These are phyloP conservation scores for Asterionellopsis glacialis DNA, from an alignment of 108 stramenopile species.

Conservation along the genomic window DNA sequence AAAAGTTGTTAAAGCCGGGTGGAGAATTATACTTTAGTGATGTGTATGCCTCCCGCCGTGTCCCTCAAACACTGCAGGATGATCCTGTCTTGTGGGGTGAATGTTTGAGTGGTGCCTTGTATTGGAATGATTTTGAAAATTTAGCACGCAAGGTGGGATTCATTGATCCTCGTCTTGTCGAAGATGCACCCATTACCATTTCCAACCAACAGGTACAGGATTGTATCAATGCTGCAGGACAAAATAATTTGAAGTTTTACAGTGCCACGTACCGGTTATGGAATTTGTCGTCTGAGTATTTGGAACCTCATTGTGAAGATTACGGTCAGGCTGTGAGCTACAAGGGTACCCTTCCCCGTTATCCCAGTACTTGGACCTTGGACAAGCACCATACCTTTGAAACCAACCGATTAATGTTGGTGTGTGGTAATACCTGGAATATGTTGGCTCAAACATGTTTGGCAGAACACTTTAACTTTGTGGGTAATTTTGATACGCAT, in stretches of 20 bases:
- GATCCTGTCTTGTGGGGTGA: conserved; percentile 93
- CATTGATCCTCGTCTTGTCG: conserved; percentile 86
- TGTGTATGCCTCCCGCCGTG: conserved; percentile 91
- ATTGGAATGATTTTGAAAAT: conserved; percentile 95
- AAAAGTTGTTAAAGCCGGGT: conserved; percentile 83
- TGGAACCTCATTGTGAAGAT: conserved; percentile 95
- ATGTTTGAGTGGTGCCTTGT: conserved; percentile 91
- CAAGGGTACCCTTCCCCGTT: conserved; percentile 90
- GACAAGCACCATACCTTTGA: conserved; percentile 94
- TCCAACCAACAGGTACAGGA: conserved; percentile 69
- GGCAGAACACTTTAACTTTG: conserved; percentile 80
- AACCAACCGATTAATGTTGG: conserved; percentile 83
- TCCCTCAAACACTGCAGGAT: conserved; percentile 69
- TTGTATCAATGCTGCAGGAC: conserved; percentile 60
- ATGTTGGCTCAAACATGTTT: conserved; percentile 83
- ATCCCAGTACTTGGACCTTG: conserved; percentile 75
- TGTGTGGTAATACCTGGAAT: conserved; percentile 94
- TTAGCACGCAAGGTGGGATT: conserved; percentile 85
- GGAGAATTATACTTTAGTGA: conserved; percentile 97
- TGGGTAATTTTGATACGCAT: conserved; percentile 83
- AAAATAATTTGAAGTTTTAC: conserved; percentile 84
- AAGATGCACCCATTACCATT: conserved; percentile 88
- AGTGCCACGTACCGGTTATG: conserved; percentile 94
- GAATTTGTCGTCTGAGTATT: conserved; percentile 64
- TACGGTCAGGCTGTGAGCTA: conserved; percentile 96